A percentile compares a stretch with the other conserved stretches of the same genome.
phyloP scores from a whole-genome alignment of 1,284 basidiomycete species.

The Cutaneotrichosporon sp. region DNA sequence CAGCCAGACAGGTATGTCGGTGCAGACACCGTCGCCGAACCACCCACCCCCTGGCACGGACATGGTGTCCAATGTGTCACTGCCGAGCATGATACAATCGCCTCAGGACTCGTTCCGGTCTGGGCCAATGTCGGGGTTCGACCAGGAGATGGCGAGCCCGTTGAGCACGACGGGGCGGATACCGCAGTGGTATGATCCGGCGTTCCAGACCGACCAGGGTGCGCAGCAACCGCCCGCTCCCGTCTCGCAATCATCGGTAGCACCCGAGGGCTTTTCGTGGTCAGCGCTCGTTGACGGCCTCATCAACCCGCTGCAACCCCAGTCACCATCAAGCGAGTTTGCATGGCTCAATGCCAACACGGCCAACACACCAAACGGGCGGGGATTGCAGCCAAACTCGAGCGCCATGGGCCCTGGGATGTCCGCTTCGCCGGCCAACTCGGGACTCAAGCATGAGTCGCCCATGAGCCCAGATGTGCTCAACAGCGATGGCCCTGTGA shows the following conservation, averaged over 20 bases:
- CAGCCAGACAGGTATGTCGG: neutral
- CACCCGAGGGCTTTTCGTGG: constrained; percentile 21
- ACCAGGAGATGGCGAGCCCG: constrained; percentile 7
- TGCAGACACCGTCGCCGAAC: constrained; percentile 4
- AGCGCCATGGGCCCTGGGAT: neutral
- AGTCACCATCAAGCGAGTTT: constrained; percentile 18
- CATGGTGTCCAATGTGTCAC: constrained; percentile 10
- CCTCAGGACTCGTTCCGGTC: constrained; percentile 23
- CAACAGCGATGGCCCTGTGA: neutral
- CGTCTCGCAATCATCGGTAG: neutral
- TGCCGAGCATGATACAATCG: constrained; percentile 18
- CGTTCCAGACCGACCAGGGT: constrained; percentile 6
- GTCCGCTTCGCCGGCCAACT: neutral
- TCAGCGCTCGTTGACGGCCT: constrained; percentile 26
- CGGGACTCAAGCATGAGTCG: neutral
- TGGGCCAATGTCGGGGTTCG: constrained; percentile 7
- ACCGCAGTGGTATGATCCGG: constrained; percentile 15
- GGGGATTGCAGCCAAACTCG: neutral
- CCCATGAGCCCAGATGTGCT: constrained; percentile 11
- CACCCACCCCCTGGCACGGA: constrained; percentile 8
- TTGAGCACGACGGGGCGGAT: neutral
- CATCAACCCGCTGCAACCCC: constrained; percentile 13
- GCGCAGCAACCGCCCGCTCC: constrained; percentile 1
- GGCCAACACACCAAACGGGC: constrained; percentile 12
- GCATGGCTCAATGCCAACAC: constrained; percentile 19